phyloP scores from a whole-genome alignment of 2,329 filamentous ascomycete genomes.

The Fusarium setosum region DNA sequence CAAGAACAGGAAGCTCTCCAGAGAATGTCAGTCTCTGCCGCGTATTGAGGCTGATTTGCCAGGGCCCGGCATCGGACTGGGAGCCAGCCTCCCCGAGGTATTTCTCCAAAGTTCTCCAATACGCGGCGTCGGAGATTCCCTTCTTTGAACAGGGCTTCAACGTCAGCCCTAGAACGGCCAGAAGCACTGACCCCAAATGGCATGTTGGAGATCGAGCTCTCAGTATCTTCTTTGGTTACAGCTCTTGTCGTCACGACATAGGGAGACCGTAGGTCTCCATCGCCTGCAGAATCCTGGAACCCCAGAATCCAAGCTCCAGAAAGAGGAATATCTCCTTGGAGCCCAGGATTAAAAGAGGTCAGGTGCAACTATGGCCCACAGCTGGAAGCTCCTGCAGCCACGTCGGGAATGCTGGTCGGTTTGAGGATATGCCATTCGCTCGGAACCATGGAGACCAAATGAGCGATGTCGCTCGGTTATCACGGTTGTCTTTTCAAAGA shows the following conservation, averaged over 20 bases:
- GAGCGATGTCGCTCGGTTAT: slow-evolving; percentile 32
- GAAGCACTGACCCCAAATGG: slow-evolving; percentile 13
- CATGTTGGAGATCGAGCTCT: slow-evolving; percentile 33
- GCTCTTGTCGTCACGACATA: slow-evolving; percentile 30
- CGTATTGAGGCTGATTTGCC: neutral
- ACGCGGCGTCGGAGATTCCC: slow-evolving; percentile 19
- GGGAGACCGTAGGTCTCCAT: slow-evolving; percentile 13
- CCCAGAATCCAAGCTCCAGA: slow-evolving; percentile 31
- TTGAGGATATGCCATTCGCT: slow-evolving; percentile 32
- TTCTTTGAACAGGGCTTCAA: slow-evolving; percentile 14
- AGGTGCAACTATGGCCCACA: slow-evolving; percentile 43
- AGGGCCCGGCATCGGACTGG: slow-evolving; percentile 7
- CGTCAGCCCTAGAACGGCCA: slow-evolving; percentile 34
- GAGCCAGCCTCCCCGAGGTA: neutral
- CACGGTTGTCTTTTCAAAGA: slow-evolving; percentile 6
- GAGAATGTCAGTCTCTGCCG: neutral
- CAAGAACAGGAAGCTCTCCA: neutral
- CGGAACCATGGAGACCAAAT: slow-evolving; percentile 8
- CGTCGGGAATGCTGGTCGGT: slow-evolving; percentile 34
- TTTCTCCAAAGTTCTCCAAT: slow-evolving; percentile 25
- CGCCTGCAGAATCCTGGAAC: slow-evolving; percentile 24
- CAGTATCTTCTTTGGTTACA: slow-evolving; percentile 12
- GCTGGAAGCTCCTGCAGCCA: slow-evolving; percentile 38
- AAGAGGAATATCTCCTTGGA: slow-evolving; percentile 41
- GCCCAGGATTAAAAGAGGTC: slow-evolving; percentile 36